Evolutionary conservation across 768 basidiomycete genomes (phyloP), one percentile per base, ranked within the genome.

Genomic region (Guyanaporus albipodus): DNA sequence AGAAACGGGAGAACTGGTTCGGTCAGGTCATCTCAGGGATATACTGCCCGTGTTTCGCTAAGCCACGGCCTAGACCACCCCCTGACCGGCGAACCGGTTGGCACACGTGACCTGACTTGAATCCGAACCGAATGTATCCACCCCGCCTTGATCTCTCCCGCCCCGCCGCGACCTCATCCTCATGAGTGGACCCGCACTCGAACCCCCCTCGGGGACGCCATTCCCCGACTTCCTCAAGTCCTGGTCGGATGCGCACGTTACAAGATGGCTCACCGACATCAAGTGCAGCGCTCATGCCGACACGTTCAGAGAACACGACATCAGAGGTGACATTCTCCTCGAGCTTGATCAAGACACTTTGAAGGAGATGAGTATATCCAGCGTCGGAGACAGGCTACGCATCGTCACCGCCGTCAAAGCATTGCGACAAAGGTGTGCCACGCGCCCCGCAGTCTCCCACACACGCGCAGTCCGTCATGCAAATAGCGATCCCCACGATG

Each of bases 311-410:
- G 74, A 77, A 4, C 88, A 95, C 69, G 95, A 99, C 61, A 95
- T 99, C 57, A 72, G 91, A 41, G 93, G 95, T 6, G 87, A 91
- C 61, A 83, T 99, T 18, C 70, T 99, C 15, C 75, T 97, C 40
- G 96, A 99, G 53, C 71, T 98, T 36, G 95, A 98, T 60, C 89
- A 93, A 66, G 67, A 72, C 7, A 85, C 83, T 2, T 70, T 99
- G 40, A 90, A 85, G 62, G 96, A 99, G 68, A 89, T 98, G 82
- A 87, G 87, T 12, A 79, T 99, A 23, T 58, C 74, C 26, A 91
- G 86, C 66, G 85, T 99, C 33, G 96, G 96, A 10, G 96, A 99
- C 67, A 74, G 94, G 39, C 80, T 97, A 8, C 78, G 91, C 60
- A 87, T 99, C 40, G 60, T 91, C 17, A 86, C 81, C 47, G 95